phyloP scores from a whole-genome alignment of 345 rosid species.

The Sisymbrium altissimum region DNA sequence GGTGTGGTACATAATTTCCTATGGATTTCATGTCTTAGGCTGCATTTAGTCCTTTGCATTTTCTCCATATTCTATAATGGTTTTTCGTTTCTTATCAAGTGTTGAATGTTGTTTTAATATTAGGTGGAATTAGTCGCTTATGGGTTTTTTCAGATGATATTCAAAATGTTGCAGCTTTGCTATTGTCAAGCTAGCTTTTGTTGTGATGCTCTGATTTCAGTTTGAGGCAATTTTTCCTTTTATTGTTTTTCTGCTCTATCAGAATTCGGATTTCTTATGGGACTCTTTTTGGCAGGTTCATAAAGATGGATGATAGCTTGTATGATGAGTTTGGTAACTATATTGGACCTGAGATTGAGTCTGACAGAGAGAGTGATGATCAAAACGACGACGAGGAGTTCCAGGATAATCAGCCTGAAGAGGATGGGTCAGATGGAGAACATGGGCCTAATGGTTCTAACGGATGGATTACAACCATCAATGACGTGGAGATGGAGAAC shows the following conservation, averaged over 20 bases:
- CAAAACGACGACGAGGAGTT: conserved; percentile 72
- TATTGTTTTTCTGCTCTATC: too few species aligned
- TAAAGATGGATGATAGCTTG: conserved; percentile 82
- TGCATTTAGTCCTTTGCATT: neutral
- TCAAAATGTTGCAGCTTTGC: neutral
- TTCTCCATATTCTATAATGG: neutral
- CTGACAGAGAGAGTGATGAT: conserved; percentile 71
- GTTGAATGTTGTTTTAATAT: neutral
- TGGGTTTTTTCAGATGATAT: neutral
- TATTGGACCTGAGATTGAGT: conserved; percentile 95
- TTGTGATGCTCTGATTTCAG: neutral
- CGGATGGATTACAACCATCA: conserved; percentile 78
- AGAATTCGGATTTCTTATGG: neutral
- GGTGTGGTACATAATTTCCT: neutral
- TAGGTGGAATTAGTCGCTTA: neutral
- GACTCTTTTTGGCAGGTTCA: conserved; percentile 13
- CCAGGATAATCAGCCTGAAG: conserved; percentile 47
- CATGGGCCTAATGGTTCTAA: conserved; percentile 48
- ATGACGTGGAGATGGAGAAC: conserved; percentile 86
- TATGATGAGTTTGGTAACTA: conserved; percentile 99
- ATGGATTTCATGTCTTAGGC: neutral
- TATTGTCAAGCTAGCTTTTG: neutral
- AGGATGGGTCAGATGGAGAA: conserved; percentile 59
- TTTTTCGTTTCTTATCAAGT: neutral
- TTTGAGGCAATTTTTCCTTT: neutral